These are phyloP conservation scores for Plantago major DNA, from an alignment of 257 asterid species.

Conservation along the genomic window DNA sequence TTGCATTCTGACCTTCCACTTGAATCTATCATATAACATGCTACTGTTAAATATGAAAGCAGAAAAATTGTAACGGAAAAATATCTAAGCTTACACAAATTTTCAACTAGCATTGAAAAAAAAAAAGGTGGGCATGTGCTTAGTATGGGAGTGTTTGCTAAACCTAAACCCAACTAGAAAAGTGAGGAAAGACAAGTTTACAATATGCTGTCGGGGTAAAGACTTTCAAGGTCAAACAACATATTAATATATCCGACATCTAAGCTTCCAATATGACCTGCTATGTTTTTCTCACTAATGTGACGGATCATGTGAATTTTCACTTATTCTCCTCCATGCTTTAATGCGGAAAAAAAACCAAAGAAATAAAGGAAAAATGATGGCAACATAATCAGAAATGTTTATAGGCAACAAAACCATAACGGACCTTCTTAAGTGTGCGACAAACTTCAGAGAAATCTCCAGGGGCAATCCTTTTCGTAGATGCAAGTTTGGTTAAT, in stretches of 20 bases:
- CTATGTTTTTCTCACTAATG: background rate
- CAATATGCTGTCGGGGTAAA: background rate
- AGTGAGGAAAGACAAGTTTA: background rate
- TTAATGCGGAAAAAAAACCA: background rate
- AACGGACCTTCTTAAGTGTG: constrained; percentile 77
- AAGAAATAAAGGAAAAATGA: background rate
- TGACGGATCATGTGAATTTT: background rate
- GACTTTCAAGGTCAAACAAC: background rate
- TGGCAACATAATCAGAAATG: background rate
- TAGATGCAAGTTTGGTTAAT: constrained; percentile 94
- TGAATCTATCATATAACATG: constrained; percentile 96
- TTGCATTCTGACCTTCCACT: constrained; percentile 74
- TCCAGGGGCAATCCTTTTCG: constrained; percentile 93
- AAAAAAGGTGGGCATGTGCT: background rate
- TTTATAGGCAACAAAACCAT: constrained; percentile 3
- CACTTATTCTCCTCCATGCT: background rate
- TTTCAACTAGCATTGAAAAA: background rate
- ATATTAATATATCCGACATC: background rate
- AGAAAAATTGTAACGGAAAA: background rate
- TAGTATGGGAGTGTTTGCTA: background rate
- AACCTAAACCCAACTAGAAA: constrained; percentile 3
- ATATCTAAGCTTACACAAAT: background rate
- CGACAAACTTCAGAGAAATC: constrained; percentile 95
- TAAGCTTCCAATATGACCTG: background rate
- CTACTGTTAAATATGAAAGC: no score